Conservation (phyloP, 257 asterid species). For the Capsicum rhomboideum region DNA sequence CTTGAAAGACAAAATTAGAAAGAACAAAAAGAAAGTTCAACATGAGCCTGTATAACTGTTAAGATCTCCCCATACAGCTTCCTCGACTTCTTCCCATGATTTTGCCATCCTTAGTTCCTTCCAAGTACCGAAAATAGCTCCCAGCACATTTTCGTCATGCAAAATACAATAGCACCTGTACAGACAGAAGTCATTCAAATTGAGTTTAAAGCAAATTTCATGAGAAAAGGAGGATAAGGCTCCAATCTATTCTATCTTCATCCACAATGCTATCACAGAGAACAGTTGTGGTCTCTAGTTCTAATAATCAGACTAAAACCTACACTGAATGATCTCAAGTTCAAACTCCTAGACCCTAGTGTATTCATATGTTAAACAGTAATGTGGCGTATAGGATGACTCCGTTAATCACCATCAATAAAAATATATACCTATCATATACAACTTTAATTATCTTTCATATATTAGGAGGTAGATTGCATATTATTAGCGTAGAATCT, state of each 20-base stretch:
- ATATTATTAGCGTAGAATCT: no score
- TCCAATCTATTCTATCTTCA: background rate
- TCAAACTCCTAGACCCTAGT: background rate
- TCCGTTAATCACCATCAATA: no score
- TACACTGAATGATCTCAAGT: background rate
- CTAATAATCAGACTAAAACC: background rate
- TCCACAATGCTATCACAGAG: background rate
- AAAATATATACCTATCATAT: no score
- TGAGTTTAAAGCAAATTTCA: background rate
- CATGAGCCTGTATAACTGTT: slow-evolving; percentile 35
- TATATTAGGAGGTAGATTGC: no score
- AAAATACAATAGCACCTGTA: slow-evolving; percentile 80
- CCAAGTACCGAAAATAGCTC: slow-evolving; percentile 75
- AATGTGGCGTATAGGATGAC: background rate
- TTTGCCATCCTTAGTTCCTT: slow-evolving; percentile 60
- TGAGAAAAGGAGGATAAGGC: background rate
- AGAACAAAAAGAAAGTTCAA: slow-evolving; percentile 3
- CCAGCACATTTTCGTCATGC: slow-evolving; percentile 81
- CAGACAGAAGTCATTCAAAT: background rate
- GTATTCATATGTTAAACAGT: background rate
- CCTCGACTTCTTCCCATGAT: slow-evolving; percentile 92
- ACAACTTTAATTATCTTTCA: no score
- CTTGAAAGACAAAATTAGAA: background rate
- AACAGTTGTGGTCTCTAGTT: background rate
- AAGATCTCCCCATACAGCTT: slow-evolving; percentile 77